Evolutionary conservation across 2,329 filamentous ascomycete species (phyloP).

Genomic region (Penicillium sp.): DNA sequence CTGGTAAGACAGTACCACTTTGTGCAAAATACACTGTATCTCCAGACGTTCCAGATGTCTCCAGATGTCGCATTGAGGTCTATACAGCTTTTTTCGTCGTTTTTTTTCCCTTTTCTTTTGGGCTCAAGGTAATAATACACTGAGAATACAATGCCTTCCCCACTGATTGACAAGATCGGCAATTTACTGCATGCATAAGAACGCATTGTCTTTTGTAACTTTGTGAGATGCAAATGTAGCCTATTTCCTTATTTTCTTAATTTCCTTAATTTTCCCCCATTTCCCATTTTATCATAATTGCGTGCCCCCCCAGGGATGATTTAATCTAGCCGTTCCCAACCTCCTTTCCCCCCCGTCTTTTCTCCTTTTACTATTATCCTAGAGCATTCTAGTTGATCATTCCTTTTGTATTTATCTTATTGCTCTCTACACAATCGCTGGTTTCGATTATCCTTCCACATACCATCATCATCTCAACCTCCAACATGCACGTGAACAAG

Average conservation of each 20-base stretch:
- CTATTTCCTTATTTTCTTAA: neutral
- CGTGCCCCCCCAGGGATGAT: constrained; percentile 8
- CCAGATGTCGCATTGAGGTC: no score
- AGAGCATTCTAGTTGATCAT: neutral
- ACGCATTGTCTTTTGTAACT: constrained; percentile 13
- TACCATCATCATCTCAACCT: constrained; percentile 5
- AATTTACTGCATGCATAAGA: constrained; percentile 15
- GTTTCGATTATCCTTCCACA: constrained; percentile 4
- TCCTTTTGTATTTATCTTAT: neutral
- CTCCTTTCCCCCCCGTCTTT: constrained; percentile 8
- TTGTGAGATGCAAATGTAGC: constrained; percentile 6
- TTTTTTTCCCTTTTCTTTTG: neutral
- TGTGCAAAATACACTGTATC: no score
- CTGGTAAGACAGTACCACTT: no score
- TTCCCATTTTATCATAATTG: constrained; percentile 7
- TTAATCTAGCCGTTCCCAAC: constrained; percentile 15
- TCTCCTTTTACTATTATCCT: neutral
- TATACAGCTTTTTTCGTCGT: no score
- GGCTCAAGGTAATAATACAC: no score
- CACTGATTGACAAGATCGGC: constrained; percentile 17
- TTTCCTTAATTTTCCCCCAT: neutral
- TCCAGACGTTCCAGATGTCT: no score
- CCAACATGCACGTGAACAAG: constrained; percentile 60
- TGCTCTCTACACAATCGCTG: constrained; percentile 3
- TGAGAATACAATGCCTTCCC: constrained; percentile 5